Conservation (phyloP, 805 yeast genomes). For the Spathaspora boniae region DNA sequence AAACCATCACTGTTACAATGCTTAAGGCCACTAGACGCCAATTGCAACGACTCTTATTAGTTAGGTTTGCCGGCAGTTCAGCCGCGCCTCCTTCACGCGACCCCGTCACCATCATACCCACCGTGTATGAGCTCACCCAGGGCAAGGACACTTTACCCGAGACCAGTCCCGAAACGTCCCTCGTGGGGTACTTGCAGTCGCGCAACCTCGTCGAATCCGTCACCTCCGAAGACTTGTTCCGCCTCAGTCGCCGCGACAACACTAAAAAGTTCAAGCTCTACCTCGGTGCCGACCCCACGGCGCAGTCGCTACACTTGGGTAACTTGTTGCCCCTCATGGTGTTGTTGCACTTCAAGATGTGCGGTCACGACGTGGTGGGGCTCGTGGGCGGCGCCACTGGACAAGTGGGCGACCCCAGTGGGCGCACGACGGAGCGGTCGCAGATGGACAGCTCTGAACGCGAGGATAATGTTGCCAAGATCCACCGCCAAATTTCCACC, state of each 20-base stretch:
- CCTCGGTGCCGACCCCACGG: slow-evolving; percentile 97
- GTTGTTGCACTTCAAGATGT: slow-evolving; percentile 72
- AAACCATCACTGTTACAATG: neutral
- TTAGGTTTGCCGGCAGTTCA: slow-evolving; percentile 7
- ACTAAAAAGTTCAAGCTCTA: slow-evolving; percentile 55
- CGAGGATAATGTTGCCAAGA: slow-evolving; percentile 52
- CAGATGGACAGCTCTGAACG: slow-evolving; percentile 53
- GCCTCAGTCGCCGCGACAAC: slow-evolving; percentile 23
- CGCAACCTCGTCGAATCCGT: slow-evolving; percentile 36
- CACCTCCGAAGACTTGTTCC: slow-evolving; percentile 35
- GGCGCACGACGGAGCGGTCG: slow-evolving; percentile 72
- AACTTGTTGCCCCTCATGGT: slow-evolving; percentile 85
- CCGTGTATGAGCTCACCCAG: slow-evolving; percentile 24
- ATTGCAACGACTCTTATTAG: neutral
- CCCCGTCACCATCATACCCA: slow-evolving; percentile 38
- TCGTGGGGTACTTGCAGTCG: slow-evolving; percentile 34
- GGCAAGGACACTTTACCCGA: slow-evolving; percentile 12
- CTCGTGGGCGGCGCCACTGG: slow-evolving; percentile 96
- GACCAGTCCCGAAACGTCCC: slow-evolving; percentile 25
- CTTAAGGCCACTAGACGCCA: neutral
- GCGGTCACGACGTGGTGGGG: slow-evolving; percentile 84
- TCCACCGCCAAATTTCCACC: slow-evolving; percentile 55
- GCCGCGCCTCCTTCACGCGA: slow-evolving; percentile 9
- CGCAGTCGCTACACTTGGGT: slow-evolving; percentile 84
- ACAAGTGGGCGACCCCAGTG: slow-evolving; percentile 94